These are phyloP conservation scores for Phytophthora ramorum DNA, from an alignment of 352 stramenopile species.

Conservation along the genomic window DNA sequence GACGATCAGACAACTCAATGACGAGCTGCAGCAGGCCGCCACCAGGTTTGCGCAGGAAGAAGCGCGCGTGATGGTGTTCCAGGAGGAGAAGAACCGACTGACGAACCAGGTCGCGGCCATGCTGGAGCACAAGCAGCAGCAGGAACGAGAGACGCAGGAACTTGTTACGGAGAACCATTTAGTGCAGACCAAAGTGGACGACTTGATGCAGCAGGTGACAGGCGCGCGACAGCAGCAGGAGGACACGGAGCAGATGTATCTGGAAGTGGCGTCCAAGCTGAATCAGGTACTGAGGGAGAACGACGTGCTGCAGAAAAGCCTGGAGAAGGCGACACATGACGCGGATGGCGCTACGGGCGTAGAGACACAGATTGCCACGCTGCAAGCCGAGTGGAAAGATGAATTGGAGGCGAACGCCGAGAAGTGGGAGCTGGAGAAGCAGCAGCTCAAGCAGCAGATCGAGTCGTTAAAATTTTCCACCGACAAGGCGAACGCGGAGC, in stretches of 20 bases:
- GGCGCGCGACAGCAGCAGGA: slow-evolving; percentile 61
- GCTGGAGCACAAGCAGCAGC: slow-evolving; percentile 58
- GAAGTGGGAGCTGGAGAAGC: slow-evolving; percentile 29
- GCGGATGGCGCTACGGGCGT: background rate
- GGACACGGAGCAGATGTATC: slow-evolving; percentile 62
- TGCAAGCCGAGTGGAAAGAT: slow-evolving; percentile 3
- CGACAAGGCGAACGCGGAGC: slow-evolving; percentile 30
- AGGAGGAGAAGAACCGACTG: slow-evolving; percentile 65
- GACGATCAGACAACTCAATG: slow-evolving; percentile 40
- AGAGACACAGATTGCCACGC: slow-evolving; percentile 11
- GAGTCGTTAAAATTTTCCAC: slow-evolving; percentile 29
- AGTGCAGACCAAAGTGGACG: slow-evolving; percentile 44
- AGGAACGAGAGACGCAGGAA: slow-evolving; percentile 44
- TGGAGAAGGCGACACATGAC: background rate
- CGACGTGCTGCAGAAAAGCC: slow-evolving; percentile 33
- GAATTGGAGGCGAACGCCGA: slow-evolving; percentile 17
- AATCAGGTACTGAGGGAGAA: slow-evolving; percentile 59
- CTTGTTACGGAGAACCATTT: slow-evolving; percentile 38
- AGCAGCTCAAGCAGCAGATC: slow-evolving; percentile 34
- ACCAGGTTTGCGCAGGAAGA: slow-evolving; percentile 49
- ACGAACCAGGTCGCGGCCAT: slow-evolving; percentile 54
- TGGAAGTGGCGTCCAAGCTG: slow-evolving; percentile 62
- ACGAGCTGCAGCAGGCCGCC: slow-evolving; percentile 37
- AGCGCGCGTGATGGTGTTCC: slow-evolving; percentile 51
- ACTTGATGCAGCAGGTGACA: slow-evolving; percentile 54